Evolutionary conservation across 129 eudicot genomes (phyloP).

Genomic region (Pseudognaphalium luteoalbum): DNA sequence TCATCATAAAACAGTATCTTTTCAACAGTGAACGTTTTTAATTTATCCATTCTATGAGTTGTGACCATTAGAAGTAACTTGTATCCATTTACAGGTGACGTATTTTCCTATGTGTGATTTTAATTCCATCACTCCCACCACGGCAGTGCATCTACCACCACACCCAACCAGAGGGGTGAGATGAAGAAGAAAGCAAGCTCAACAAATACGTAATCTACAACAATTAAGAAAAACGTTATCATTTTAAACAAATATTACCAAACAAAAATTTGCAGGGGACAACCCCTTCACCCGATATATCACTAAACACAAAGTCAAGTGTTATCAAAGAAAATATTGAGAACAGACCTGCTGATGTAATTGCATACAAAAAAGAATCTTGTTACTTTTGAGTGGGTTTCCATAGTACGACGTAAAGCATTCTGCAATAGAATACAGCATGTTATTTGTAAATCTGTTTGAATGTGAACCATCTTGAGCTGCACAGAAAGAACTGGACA

Average conservation of each 20-base stretch:
- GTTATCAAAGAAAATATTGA: background rate
- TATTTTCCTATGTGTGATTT: background rate
- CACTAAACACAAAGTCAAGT: slow-evolving; percentile 2
- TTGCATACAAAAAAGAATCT: slow-evolving; percentile 97
- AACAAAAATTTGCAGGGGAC: background rate
- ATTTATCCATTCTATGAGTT: background rate
- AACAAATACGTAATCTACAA: background rate
- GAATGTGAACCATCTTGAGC: background rate
- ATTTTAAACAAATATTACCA: background rate
- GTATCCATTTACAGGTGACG: background rate
- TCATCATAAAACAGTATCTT: background rate
- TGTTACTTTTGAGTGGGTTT: slow-evolving; percentile 93
- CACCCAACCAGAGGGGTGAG: background rate
- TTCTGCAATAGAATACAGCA: slow-evolving; percentile 55
- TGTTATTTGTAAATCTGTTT: background rate
- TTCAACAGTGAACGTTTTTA: background rate
- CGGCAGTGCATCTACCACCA: no score
- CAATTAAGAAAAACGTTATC: background rate
- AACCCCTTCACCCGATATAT: background rate
- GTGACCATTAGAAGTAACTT: background rate
- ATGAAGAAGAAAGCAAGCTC: slow-evolving; percentile 20
- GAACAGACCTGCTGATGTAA: slow-evolving; percentile 86
- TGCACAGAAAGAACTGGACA: background rate
- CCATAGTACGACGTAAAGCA: slow-evolving; percentile 98
- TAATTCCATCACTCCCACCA: background rate